phyloP scores from a whole-genome alignment of 176 grass and related monocot species.

The Carex kokanica region DNA sequence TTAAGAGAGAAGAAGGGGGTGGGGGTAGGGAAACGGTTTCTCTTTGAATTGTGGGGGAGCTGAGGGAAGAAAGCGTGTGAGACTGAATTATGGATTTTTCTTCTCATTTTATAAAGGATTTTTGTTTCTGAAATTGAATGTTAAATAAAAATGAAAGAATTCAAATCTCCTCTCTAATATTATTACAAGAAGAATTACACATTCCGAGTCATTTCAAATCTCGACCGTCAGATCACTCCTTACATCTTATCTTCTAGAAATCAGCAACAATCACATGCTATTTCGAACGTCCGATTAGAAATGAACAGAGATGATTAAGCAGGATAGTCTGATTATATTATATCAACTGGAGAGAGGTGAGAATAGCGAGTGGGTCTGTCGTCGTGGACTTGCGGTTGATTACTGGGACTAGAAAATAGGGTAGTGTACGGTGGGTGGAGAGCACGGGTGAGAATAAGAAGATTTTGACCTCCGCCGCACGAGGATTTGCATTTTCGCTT shows the following conservation, averaged over 20 bases:
- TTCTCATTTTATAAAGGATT: constrained; percentile 12
- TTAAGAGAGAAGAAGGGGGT: neutral
- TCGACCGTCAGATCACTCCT: neutral
- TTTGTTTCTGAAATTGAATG: neutral
- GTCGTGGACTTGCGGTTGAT: constrained; percentile 19
- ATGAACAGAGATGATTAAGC: neutral
- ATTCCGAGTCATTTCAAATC: neutral
- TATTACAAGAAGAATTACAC: neutral
- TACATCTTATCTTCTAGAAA: neutral
- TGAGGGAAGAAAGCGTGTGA: constrained; percentile 30
- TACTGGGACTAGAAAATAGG: neutral
- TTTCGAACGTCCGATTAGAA: neutral
- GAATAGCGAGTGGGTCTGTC: neutral
- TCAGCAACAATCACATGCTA: neutral
- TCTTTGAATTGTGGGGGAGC: constrained; percentile 1
- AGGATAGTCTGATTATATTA: neutral
- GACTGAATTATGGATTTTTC: neutral
- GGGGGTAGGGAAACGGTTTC: neutral
- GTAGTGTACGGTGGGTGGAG: constrained; percentile 5
- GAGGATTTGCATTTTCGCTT: neutral
- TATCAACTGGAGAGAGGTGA: neutral
- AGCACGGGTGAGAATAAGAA: constrained; percentile 22
- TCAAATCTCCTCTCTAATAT: neutral
- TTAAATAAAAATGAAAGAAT: neutral
- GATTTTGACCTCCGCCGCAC: constrained; percentile 22